These are phyloP conservation scores for Phlebiopsis flavidoalba DNA, from an alignment of 768 basidiomycete species.

Conservation along the genomic window DNA sequence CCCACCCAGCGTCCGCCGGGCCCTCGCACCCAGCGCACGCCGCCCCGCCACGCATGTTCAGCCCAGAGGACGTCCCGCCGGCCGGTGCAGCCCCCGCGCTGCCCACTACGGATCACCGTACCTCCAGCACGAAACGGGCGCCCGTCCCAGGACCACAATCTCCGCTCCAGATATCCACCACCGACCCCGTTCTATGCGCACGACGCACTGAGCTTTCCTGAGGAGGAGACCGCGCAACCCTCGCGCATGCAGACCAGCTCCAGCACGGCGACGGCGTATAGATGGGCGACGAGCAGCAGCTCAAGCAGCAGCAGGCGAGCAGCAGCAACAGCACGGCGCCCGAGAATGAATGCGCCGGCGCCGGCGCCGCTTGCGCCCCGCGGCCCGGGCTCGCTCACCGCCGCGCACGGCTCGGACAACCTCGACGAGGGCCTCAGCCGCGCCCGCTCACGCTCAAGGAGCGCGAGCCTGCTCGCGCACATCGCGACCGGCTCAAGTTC, in stretches of 20 bases:
- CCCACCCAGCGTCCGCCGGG: not conserved
- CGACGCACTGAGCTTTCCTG: slow-evolving; percentile 16
- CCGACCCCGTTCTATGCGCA: slow-evolving; percentile 15
- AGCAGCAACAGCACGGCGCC: not conserved
- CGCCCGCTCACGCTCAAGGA: slow-evolving; percentile 57
- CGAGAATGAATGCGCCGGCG: not conserved
- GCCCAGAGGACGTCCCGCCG: not conserved
- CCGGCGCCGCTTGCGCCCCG: not conserved
- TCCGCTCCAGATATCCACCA: slow-evolving; percentile 24
- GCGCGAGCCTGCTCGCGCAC: slow-evolving; percentile 61
- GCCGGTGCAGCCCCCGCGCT: not conserved
- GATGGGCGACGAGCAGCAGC: not conserved
- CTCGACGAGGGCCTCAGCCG: slow-evolving; percentile 30
- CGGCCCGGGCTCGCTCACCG: slow-evolving; percentile 9
- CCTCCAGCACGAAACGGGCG: not conserved
- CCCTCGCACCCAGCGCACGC: not conserved
- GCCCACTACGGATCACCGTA: slow-evolving; percentile 1
- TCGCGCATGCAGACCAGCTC: slow-evolving; percentile 15
- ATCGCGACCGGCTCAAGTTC: slow-evolving; percentile 79
- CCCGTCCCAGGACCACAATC: slow-evolving; percentile 3
- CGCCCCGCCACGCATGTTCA: slow-evolving; percentile 8
- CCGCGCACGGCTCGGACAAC: slow-evolving; percentile 12
- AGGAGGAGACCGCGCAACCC: slow-evolving; percentile 29
- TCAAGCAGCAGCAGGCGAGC: not conserved
- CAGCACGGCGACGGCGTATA: slow-evolving; percentile 1